A percentile compares a stretch with the other conserved stretches of the same genome.
Conservation (phyloP, 2,329 filamentous ascomycete species). For the Leptographium galeiforme region DNA sequence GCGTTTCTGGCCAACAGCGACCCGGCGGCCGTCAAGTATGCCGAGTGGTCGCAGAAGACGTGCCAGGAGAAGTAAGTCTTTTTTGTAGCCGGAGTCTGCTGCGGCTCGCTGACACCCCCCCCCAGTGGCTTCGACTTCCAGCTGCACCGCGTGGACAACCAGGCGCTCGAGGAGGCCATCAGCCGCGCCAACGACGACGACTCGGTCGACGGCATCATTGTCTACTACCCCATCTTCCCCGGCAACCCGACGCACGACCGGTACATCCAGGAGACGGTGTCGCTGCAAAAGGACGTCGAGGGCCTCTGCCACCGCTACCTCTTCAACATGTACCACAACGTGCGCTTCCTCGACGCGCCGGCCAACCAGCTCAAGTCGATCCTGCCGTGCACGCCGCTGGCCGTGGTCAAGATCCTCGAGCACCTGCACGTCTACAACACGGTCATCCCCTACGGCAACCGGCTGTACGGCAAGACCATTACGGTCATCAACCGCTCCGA, state of each 20-base stretch:
- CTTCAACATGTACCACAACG: conserved; percentile 99
- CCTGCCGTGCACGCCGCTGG: conserved; percentile 87
- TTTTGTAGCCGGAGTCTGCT: too few relatives aligned
- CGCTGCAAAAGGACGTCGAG: conserved; percentile 86
- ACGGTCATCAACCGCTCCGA: conserved; percentile 95
- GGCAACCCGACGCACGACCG: conserved; percentile 73
- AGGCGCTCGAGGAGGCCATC: conserved; percentile 80
- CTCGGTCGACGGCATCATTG: conserved; percentile 75
- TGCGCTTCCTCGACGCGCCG: conserved; percentile 78
- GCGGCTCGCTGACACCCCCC: conserved; percentile 3
- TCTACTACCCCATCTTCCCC: conserved; percentile 95
- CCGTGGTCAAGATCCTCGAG: conserved; percentile 94
- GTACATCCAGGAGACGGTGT: conserved; percentile 90
- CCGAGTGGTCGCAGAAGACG: conserved; percentile 94
- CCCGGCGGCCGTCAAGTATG: conserved; percentile 83
- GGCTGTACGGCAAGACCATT: conserved; percentile 84
- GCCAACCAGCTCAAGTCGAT: conserved; percentile 75
- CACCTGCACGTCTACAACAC: conserved; percentile 94
- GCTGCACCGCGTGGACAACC: conserved; percentile 70
- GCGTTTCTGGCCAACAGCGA: conserved; percentile 90
- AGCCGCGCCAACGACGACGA: conserved; percentile 70
- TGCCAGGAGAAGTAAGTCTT: conserved; percentile 90
- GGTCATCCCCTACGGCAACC: conserved; percentile 82
- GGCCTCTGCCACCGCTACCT: conserved; percentile 87
- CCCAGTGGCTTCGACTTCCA: conserved; percentile 78